These are phyloP conservation scores for Umbelopsis ramanniana DNA, from an alignment of 192 early-diverging fungal species.

Conservation along the genomic window DNA sequence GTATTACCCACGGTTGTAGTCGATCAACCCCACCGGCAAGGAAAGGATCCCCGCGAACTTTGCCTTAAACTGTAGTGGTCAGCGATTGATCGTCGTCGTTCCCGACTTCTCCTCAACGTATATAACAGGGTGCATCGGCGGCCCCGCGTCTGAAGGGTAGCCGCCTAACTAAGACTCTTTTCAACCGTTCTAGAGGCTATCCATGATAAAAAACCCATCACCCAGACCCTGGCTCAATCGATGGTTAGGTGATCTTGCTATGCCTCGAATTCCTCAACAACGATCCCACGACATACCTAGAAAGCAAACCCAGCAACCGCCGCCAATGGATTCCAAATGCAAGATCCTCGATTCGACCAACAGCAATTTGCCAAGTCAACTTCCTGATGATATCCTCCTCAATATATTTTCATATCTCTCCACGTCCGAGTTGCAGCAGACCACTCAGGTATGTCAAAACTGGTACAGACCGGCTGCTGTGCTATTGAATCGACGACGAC, in stretches of 20 bases:
- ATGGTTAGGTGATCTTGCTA: not conserved
- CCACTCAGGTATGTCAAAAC: not conserved
- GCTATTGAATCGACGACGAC: not conserved
- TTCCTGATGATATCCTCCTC: constrained; percentile 8
- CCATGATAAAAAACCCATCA: not conserved
- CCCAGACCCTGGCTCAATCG: not conserved
- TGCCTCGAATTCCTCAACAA: not conserved
- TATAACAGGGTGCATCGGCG: no score
- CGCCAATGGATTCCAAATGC: not conserved
- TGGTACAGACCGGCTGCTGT: not conserved
- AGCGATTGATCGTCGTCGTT: no score
- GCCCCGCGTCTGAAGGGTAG: no score
- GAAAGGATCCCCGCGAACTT: no score
- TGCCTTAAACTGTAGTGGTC: no score
- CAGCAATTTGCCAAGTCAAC: not conserved
- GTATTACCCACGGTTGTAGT: no score
- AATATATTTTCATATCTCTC: not conserved
- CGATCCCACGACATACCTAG: not conserved
- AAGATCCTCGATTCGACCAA: not conserved
- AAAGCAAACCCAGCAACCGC: not conserved
- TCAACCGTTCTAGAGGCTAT: no score
- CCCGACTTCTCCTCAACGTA: no score
- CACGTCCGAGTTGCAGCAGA: not conserved
- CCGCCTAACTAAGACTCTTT: no score
- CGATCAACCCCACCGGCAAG: no score